Evolutionary conservation across 1,284 basidiomycete genomes (phyloP), one percentile per base, ranked within the genome.

Genomic region (Takashimella tepidaria): DNA sequence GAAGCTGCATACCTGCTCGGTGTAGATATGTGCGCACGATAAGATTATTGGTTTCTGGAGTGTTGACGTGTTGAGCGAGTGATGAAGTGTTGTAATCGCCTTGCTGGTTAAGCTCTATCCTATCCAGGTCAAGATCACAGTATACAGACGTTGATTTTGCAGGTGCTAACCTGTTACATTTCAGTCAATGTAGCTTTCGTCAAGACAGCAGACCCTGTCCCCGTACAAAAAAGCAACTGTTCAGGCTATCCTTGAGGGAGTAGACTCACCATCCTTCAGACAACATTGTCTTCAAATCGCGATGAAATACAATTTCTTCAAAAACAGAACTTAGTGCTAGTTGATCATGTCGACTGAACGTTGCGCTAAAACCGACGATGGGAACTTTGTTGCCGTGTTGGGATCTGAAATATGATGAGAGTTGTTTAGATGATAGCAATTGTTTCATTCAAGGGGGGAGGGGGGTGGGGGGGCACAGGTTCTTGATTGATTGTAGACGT

Each of bases 321-420:
- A 95, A 98, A 0, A 95, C 87, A 1, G 86, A 86, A 2, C 89
- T 85, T 5, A 98, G 81, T 0, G 92, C 89, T 2, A 95, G 79
- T 8, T 92, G 89, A 67, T 98, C 93, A 66, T 95, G 89, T 21
- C 95, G 81, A 60, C 84, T 86, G 76, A 97, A 96, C 0, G 95
- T 98, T 1, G 95, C 93, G 40, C 90, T 92, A 73, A 98, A 97
- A 0, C 93, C 95, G 50, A 98, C 81, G 56, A 98, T 85, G 3
- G 93, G 92, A 19, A 93, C 82, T 21, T 77, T 50, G 41, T 55
- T 11, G 3, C 59, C 57, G 41, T 64, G 59, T 4, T 48, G 8
- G 1, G 23, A 25, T 45, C 59, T 55, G 20, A 5, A 51, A 44
- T 20, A 49, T 50, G 27, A 22, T 51, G 37, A 51, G 43, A 37